These are phyloP conservation scores for Trichocomaceae sp. DNA, from an alignment of 2,329 filamentous ascomycete genomes.

Conservation along the genomic window DNA sequence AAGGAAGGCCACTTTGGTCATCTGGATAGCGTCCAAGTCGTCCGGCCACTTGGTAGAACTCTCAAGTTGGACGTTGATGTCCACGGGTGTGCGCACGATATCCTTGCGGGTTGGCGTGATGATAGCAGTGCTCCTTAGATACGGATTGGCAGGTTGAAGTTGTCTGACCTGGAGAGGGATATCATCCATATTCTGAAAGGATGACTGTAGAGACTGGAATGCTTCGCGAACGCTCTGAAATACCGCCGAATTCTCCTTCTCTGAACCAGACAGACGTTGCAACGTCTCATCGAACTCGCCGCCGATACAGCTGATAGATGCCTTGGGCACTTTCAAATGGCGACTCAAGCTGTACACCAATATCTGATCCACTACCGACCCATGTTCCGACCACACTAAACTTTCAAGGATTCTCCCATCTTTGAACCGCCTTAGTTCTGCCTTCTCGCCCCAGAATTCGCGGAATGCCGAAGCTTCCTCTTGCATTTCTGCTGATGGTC, in stretches of 20 bases:
- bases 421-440: constrained; percentile 88
- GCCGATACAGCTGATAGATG: constrained; percentile 49
- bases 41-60: constrained; percentile 91
- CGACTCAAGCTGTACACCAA: constrained; percentile 61
- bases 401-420: constrained; percentile 92
- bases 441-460: constrained; percentile 89
- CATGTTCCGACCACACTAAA: constrained; percentile 69
- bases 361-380: constrained; percentile 72
- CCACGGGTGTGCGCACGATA: constrained; percentile 49
- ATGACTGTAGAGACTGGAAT: constrained; percentile 66
- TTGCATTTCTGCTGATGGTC: constrained; percentile 78
- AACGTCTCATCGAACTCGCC: constrained; percentile 43
- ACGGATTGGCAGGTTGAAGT: constrained; percentile 63
- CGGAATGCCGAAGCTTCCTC: constrained; percentile 75
- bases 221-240: constrained; percentile 66
- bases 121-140: constrained; percentile 63
- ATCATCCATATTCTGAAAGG: constrained; percentile 71
- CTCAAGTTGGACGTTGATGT: constrained; percentile 85
- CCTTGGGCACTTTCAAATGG: constrained; percentile 58
- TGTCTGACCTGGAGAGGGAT: constrained; percentile 82
- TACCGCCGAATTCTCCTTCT: constrained; percentile 39
- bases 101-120: constrained; percentile 23
- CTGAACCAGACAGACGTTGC: constrained; percentile 26
- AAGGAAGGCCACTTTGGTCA: constrained; percentile 85
- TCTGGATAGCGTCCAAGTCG: constrained; percentile 81